These are phyloP conservation scores for Kernera saxatilis DNA, from an alignment of 345 rosid genomes.

Conservation along the genomic window DNA sequence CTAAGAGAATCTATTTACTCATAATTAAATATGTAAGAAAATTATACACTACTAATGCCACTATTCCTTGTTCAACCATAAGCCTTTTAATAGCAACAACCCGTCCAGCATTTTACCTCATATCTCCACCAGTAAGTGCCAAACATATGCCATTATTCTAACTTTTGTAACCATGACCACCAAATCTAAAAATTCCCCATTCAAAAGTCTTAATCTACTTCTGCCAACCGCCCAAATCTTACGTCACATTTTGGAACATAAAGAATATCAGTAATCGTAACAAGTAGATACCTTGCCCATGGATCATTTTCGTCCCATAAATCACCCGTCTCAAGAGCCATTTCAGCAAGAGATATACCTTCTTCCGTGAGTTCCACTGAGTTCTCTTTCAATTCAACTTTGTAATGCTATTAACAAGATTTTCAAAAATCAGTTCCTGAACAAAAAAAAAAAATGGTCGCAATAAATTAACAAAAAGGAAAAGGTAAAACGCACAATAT, in stretches of 20 bases:
- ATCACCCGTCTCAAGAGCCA: conserved; percentile 93
- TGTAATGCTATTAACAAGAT: conserved; percentile 63
- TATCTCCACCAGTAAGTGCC: conserved; percentile 4
- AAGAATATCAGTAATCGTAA: conserved; percentile 4
- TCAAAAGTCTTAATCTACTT: not conserved
- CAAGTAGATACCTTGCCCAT: conserved; percentile 77
- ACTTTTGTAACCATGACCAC: not conserved
- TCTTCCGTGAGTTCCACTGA: conserved; percentile 96
- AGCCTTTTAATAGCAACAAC: not conserved
- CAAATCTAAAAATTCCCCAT: not conserved
- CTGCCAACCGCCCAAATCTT: not conserved
- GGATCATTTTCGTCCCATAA: conserved; percentile 98
- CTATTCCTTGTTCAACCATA: conserved; percentile 8
- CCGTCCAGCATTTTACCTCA: not conserved
- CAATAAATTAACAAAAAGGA: conserved; percentile 2
- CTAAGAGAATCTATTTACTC: not conserved
- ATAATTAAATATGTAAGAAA: not conserved
- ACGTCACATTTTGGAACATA: not conserved
- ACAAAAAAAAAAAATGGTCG: not conserved
- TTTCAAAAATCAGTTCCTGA: conserved; percentile 13
- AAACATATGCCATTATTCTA: not conserved
- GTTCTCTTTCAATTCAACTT: conserved; percentile 81
- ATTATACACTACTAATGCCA: not conserved
- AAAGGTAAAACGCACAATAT: conserved; percentile 48
- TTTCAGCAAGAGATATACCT: conserved; percentile 88